Conservation (phyloP, 2,329 filamentous ascomycete genomes). For the Mycosphaerella sp. region DNA sequence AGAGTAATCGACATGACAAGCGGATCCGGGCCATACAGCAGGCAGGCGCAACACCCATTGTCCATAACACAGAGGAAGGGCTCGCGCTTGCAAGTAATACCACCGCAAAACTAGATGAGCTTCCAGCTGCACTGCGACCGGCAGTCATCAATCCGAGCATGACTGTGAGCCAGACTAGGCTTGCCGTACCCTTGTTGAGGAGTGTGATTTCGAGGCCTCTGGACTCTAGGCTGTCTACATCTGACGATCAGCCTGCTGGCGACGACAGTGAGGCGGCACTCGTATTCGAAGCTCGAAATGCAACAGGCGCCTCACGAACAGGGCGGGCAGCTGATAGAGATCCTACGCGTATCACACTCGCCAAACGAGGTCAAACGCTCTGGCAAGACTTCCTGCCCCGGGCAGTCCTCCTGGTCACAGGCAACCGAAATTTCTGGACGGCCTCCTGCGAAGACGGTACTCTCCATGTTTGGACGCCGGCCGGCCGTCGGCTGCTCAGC, state of each 20-base stretch:
- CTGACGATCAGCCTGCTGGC: constrained; percentile 41
- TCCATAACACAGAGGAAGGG: constrained; percentile 70
- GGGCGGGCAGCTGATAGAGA: constrained; percentile 62
- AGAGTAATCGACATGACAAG: constrained; percentile 59
- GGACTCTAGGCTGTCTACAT: constrained; percentile 53
- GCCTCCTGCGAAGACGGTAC: constrained; percentile 90
- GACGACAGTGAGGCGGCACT: constrained; percentile 55
- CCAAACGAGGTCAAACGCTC: constrained; percentile 68
- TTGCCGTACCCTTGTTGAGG: constrained; percentile 82
- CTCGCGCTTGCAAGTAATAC: constrained; percentile 66
- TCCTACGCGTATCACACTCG: constrained; percentile 75
- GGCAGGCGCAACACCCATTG: constrained; percentile 62
- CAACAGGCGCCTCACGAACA: constrained; percentile 54
- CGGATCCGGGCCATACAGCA: constrained; percentile 54
- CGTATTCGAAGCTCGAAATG: constrained; percentile 84
- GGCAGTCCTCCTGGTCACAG: constrained; percentile 81
- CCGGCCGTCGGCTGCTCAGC: constrained; percentile 77
- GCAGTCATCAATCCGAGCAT: constrained; percentile 79
- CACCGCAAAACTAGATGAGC: constrained; percentile 47
- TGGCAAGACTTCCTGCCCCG: constrained; percentile 94
- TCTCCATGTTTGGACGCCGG: constrained; percentile 85
- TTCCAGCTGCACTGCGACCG: constrained; percentile 76
- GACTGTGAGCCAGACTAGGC: constrained; percentile 70
- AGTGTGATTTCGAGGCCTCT: constrained; percentile 75
- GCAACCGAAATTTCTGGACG: constrained; percentile 85